Evolutionary conservation across 768 basidiomycete species (phyloP).

Genomic region (Auriculariales sp.): DNA sequence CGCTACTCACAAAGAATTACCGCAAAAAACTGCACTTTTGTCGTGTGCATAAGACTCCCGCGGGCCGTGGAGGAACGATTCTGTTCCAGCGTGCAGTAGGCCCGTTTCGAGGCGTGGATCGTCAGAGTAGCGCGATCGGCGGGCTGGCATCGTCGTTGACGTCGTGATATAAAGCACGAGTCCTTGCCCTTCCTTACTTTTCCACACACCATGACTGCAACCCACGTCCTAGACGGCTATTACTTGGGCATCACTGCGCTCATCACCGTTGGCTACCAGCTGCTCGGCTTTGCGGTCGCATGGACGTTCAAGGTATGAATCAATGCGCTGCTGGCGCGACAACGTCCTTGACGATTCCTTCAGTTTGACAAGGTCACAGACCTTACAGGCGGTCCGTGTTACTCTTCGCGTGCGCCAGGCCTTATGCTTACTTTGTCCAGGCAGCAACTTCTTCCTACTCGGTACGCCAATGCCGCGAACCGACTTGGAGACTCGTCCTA

Average conservation of each 20-base stretch:
- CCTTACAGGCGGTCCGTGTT: slow-evolving; percentile 36
- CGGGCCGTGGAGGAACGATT: no score
- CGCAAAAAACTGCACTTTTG: no score
- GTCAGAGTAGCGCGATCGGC: no score
- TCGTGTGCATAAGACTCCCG: no score
- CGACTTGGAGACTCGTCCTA: background rate
- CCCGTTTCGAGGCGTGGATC: no score
- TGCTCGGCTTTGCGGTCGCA: slow-evolving; percentile 47
- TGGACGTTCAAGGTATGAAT: slow-evolving; percentile 37
- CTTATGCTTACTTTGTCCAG: slow-evolving; percentile 11
- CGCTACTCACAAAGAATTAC: no score
- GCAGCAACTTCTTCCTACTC: slow-evolving; percentile 54
- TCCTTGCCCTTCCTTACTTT: no score
- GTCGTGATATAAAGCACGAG: no score
- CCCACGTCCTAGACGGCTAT: slow-evolving; percentile 32
- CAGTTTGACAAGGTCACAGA: slow-evolving; percentile 65
- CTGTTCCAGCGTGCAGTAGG: no score
- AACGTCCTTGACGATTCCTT: background rate
- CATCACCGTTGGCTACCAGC: slow-evolving; percentile 42
- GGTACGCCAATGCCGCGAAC: slow-evolving; percentile 18
- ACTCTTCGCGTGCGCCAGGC: background rate
- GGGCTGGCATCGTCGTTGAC: no score
- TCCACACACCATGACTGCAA: slow-evolving; percentile 24
- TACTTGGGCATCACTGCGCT: slow-evolving; percentile 36
- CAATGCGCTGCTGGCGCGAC: background rate